These are phyloP conservation scores for Penicillium polonicum DNA, from an alignment of 2,329 filamentous ascomycete species.

Conservation along the genomic window DNA sequence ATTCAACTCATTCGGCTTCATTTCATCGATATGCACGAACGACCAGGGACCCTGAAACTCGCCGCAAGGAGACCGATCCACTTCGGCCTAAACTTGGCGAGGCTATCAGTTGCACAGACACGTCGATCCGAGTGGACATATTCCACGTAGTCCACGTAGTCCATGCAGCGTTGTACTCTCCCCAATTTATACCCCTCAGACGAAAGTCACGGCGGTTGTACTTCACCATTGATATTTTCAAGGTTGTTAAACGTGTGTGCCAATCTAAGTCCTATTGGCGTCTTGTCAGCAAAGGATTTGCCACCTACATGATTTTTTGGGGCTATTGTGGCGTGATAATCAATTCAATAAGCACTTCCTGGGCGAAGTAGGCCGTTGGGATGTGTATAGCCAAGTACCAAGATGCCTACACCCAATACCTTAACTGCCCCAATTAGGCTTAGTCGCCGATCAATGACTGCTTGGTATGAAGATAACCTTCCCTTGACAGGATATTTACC, in stretches of 20 bases:
- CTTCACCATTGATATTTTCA: neutral
- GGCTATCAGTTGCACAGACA: slow-evolving; percentile 1
- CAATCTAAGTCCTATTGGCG: neutral
- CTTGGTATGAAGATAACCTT: neutral
- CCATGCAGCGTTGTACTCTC: neutral
- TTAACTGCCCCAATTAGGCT: neutral
- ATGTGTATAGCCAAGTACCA: too few species aligned
- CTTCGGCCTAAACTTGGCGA: neutral
- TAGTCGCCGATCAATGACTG: neutral
- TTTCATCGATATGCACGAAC: neutral
- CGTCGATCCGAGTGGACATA: neutral
- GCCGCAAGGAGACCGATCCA: neutral
- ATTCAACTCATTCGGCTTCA: neutral
- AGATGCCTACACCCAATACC: neutral
- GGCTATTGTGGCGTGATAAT: too few species aligned
- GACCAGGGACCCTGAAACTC: slow-evolving; percentile 5
- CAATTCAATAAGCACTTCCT: neutral
- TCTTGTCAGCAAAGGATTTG: too few species aligned
- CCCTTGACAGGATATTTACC: neutral
- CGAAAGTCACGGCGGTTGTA: neutral
- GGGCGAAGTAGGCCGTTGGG: neutral
- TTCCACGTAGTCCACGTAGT: neutral
- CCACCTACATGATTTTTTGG: too few species aligned
- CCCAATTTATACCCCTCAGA: neutral
- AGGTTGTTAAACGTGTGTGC: neutral